A percentile compares a stretch with the other conserved stretches of the same genome.
Conservation (phyloP, 371 early-diverging fungal species). For the Mucor saturninus region DNA sequence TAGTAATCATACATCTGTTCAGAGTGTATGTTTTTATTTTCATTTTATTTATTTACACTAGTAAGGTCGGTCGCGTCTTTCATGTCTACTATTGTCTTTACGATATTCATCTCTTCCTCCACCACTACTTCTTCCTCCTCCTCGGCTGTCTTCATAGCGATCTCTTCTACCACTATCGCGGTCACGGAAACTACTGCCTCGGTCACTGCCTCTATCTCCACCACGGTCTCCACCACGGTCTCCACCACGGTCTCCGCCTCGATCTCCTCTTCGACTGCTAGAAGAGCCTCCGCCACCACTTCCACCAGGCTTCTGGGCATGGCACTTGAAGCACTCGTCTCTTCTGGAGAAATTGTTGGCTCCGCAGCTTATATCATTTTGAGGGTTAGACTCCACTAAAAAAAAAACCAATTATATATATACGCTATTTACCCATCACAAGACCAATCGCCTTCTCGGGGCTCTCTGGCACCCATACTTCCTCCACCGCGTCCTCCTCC, state of each 20-base stretch:
- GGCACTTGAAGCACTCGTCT: conserved; percentile 37
- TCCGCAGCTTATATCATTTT: conserved; percentile 21
- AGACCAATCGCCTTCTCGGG: conserved; percentile 40
- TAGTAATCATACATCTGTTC: conserved; percentile 14
- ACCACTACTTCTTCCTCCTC: conserved; percentile 18
- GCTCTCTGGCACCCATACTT: conserved; percentile 12
- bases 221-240: conserved; percentile 24
- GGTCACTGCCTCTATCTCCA: conserved; percentile 16
- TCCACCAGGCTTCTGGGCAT: conserved; percentile 26
- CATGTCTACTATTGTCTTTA: conserved; percentile 21
- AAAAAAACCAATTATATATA: neutral
- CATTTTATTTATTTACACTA: conserved; percentile 14
- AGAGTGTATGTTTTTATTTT: conserved; percentile 9
- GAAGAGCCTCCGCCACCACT: conserved; percentile 14
- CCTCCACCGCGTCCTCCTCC: conserved; percentile 46
- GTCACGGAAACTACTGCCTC: conserved; percentile 14
- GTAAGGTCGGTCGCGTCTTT: conserved; percentile 36
- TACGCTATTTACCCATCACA: conserved; percentile 30
- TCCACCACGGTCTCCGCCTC: conserved; percentile 13
- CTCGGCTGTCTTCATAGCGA: conserved; percentile 12
- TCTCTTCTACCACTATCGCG: conserved; percentile 20
- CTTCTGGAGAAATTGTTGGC: conserved; percentile 42
- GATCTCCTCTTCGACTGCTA: conserved; percentile 15
- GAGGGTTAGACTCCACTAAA: too few species aligned
- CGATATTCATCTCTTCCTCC: conserved; percentile 22